Base-by-base conservation (phyloP, 306 rosid species). In the Pterocarpus macrocarpus region DNA sequence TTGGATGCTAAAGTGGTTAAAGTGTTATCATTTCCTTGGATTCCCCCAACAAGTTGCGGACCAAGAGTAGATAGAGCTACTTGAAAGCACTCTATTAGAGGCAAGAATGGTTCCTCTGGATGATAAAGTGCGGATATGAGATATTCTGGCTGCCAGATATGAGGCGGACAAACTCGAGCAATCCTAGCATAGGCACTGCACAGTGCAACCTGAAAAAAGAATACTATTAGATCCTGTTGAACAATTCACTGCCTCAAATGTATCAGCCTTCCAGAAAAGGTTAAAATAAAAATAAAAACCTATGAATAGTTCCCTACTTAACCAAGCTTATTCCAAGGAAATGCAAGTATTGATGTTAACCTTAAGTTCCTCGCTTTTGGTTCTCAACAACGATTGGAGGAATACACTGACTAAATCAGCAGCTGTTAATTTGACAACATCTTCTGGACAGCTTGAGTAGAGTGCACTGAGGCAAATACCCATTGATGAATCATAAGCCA, bases 341-440 rank as follows among this genome's bases (percentile, higher is more conserved):
- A 74, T 57, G 58, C 38, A 79, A 76, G 80, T 44, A 73, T 67
- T 62, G 69, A 62, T 57, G 52, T 83, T 81, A 86, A 95, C 99
- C 99, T 95, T 95, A 75, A 95, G 99, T 80, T 93, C 91, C 83
- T 89, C 82, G 89, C 98, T 95, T 89, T 82, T 88, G 71, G 99
- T 93, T 79, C 90, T 95, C 81, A 85, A 15, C 81, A 86, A 49
- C 35, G 99, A 89, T 72, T 39, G 86, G 75, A 82, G 84, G 85
- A 93, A 93, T 52, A 89, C 84, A 61, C 82, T 77, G 63, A 95
- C 87, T 79, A 93, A 84, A 84, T 88, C 90, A n/a, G 87, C 83
- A 81, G 99, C 97, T 47, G 98, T 91, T 77, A 90, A 86, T 86
- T 85, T 89, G 80, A 95, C 91, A 82, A 90, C 82, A 79, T 85